Evolutionary conservation across 805 yeast species (phyloP), one percentile per base, ranked within the genome.

Genomic region (Cyberlindnera galapagoensis): DNA sequence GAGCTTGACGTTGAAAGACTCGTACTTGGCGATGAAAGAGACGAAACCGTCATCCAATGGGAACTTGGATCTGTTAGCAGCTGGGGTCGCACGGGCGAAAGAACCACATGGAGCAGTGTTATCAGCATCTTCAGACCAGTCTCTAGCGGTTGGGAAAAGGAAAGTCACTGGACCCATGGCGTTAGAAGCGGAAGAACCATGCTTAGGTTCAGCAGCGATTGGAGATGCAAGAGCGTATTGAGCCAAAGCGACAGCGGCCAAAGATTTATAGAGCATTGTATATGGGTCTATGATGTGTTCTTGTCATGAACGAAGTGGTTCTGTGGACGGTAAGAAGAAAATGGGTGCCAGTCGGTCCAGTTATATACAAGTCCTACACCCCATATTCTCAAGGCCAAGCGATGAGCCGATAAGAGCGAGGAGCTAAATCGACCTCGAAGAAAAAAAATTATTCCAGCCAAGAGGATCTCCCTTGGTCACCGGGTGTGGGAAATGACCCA

Each of bases 71-170:
- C 72, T 63, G 51, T 65, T 62, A 15, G 36, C 34, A 12, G 51
- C 47, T 9, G 39, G 35, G 25, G 54, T 45, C n/a, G n/a, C n/a
- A n/a, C n/a, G n/a, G 12, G 56, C 51, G 26, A 59, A 52, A 6
- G 67, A 54, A 30, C 72, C 72, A 51, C 72, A 66, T 39, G 72
- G 72, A 9, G 69, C 67, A 21, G 56, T 50, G 42, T 62, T 61
- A 43, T 66, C 71, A 15, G 56, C 55, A 29, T 62, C 69, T 28
- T 57, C 69, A 16, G 63, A 51, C 72, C 72, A 66, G 39, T 57
- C 64, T 54, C 72, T 61, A 34, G 55, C 63, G 5, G 44, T 39
- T 37, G 72, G 72, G 51, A 59, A 66, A 35, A 66, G 27, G 39
- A 51, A 47, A 12, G 51, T 47, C n/a, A 49, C 42, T 29, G 55